Base-by-base conservation (phyloP, 2,329 filamentous ascomycete species). In the Nemania sp. region DNA sequence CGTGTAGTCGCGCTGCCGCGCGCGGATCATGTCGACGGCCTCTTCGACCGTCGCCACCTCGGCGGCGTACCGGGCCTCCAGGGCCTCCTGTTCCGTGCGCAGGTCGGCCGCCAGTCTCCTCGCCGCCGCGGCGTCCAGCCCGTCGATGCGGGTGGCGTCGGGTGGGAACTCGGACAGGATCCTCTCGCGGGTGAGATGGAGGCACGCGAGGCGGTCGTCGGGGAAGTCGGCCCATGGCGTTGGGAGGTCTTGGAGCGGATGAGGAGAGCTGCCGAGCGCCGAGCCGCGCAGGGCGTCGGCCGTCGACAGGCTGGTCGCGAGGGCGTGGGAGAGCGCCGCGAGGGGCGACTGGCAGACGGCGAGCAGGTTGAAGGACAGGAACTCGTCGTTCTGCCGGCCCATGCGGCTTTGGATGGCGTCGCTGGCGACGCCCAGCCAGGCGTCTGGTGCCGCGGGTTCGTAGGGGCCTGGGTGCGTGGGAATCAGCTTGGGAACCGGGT, bases 331-430 rank as follows among this genome's bases (percentile, higher is more conserved):
- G 11, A 87, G 76, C 2, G 76, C 72, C 12, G 76, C 68, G 1
- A 90, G 74, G 0, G 90, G 87, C 59, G 88, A 89, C 59, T 84
- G 83, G 64, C 89, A 89, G 2, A 97, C 77, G 21, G 91, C 88
- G 50, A 96, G 80, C 39, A 96, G 84, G 64, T 86, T 92, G 76
- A 92, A 96, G n/a, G 88, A 83, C 32, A 91, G 82, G 54, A 86
- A 81, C 11, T 81, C 86, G 42, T 85, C 86, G 63, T 81, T 85
- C 35, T 85, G 86, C 63, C 85, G 84, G 9, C 81, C 75, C 83
- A 96, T 94, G 46, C 89, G 84, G 1, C 80, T 78, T 53, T 86
- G 76, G 55, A 97, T 88, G 9, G 87, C 83, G 0, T 85, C 83
- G 53, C 81, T 82, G 1, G 87, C 89, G 6, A 88, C 74, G 1